Evolutionary conservation across 2,329 filamentous ascomycete genomes (phyloP).

Genomic region (Aspergillus luchuensis): DNA sequence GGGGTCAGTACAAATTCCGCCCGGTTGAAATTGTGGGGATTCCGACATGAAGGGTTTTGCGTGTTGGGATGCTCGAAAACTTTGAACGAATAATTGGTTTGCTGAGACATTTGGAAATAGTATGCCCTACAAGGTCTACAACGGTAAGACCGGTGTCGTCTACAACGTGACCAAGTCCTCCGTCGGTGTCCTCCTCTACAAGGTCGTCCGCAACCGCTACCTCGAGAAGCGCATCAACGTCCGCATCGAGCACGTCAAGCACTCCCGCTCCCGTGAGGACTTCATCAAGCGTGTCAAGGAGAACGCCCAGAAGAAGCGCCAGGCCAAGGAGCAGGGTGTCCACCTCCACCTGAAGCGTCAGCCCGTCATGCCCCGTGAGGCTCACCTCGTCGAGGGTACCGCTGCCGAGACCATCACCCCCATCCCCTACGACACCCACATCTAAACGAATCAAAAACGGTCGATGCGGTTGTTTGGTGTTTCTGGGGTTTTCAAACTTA

Average conservation of each 20-base stretch:
- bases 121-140: constrained; percentile 99
- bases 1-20: constrained; percentile 67
- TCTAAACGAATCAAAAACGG: constrained; percentile 63
- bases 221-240: constrained; percentile 99
- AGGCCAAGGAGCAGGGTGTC: constrained; percentile 87
- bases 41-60: constrained; percentile 13
- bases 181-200: constrained; percentile 98
- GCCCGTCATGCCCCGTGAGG: constrained; percentile 75
- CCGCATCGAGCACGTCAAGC: constrained; percentile 93
- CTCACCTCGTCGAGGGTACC: constrained; percentile 80
- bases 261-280: constrained; percentile 93
- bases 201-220: constrained; percentile 99
- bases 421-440: constrained; percentile 96
- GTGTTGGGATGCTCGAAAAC: not conserved
- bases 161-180: constrained; percentile 99
- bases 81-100: constrained; percentile 20
- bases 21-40: constrained; percentile 14
- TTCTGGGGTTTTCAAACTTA: constrained; percentile 37
- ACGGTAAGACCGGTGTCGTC: constrained; percentile 97
- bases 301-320: constrained; percentile 88
- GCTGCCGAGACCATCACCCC: constrained; percentile 88
- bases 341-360: constrained; percentile 92
- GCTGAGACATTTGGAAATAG: constrained; percentile 52
- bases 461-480: constrained; percentile 38
- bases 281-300: constrained; percentile 96